phyloP scores from a whole-genome alignment of 2,329 filamentous ascomycete genomes.

The Trichothecium sympodiale region DNA sequence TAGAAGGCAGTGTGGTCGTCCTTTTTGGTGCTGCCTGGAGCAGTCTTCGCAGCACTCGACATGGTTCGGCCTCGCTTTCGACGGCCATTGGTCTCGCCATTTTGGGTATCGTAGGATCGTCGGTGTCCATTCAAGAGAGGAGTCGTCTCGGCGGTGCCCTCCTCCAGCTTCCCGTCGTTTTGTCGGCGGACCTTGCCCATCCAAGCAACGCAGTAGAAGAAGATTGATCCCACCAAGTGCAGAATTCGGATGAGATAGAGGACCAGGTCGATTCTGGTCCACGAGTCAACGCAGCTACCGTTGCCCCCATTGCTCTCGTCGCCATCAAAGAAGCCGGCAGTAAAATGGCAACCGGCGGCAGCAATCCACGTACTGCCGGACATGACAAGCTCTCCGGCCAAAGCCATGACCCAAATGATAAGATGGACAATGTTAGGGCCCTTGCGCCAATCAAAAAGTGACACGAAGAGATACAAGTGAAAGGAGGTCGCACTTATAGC shows the following conservation, averaged over 20 bases:
- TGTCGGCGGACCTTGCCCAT: conserved; percentile 27
- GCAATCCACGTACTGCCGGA: conserved; percentile 57
- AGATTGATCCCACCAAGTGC: conserved; percentile 49
- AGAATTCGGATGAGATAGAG: conserved; percentile 60
- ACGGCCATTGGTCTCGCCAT: conserved; percentile 16
- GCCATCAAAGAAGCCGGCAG: conserved; percentile 12
- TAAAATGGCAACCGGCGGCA: conserved; percentile 55
- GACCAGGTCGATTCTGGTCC: conserved; percentile 45
- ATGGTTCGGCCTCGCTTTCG: conserved; percentile 23
- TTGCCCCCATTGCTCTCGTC: conserved; percentile 5
- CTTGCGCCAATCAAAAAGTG: conserved; percentile 71
- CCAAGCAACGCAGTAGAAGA: conserved; percentile 32
- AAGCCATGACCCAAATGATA: conserved; percentile 62
- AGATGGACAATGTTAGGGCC: conserved; percentile 74
- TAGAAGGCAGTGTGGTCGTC: conserved; percentile 74
- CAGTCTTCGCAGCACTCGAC: conserved; percentile 25
- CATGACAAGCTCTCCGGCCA: conserved; percentile 64
- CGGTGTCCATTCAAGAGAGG: conserved; percentile 44
- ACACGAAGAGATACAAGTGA: conserved; percentile 76
- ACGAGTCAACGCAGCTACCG: conserved; percentile 23
- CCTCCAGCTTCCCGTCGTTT: conserved; percentile 23
- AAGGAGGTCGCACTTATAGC: conserved; percentile 76
- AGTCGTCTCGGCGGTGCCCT: conserved; percentile 44
- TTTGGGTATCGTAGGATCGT: conserved; percentile 23
- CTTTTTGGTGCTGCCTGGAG: conserved; percentile 18